These are phyloP conservation scores for Juglanconis sp. DNA, from an alignment of 2,329 filamentous ascomycete genomes.

Conservation along the genomic window DNA sequence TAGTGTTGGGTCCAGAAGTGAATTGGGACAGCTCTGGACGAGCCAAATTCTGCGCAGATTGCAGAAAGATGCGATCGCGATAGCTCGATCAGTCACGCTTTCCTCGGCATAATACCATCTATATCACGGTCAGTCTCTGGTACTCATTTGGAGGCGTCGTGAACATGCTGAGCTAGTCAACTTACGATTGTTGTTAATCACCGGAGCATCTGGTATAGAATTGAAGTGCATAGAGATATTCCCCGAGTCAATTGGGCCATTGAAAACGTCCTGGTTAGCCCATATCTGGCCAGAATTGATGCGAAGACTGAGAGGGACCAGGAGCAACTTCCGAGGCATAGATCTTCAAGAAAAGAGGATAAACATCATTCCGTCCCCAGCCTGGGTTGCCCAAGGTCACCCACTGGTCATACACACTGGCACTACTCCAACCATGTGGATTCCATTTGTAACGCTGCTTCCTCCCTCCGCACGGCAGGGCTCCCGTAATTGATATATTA, in stretches of 20 bases:
- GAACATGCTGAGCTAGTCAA: background rate
- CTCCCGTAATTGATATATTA: too few species aligned
- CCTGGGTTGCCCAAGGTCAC: constrained; percentile 29
- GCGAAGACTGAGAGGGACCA: too few species aligned
- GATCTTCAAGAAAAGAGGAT: constrained; percentile 24
- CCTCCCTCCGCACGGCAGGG: constrained; percentile 24
- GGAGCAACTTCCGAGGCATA: background rate
- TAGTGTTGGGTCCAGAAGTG: constrained; percentile 24
- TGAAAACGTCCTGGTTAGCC: constrained; percentile 4
- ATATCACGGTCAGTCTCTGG: background rate
- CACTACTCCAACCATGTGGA: constrained; percentile 29
- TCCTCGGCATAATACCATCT: constrained; percentile 23
- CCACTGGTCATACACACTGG: constrained; percentile 31
- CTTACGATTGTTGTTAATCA: constrained; percentile 24
- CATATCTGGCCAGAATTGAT: too few species aligned
- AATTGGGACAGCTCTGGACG: constrained; percentile 24
- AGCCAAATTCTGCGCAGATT: constrained; percentile 29
- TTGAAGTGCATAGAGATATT: constrained; percentile 21
- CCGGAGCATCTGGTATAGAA: constrained; percentile 23
- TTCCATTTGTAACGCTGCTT: constrained; percentile 30
- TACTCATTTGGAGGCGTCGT: background rate
- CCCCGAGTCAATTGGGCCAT: constrained; percentile 24
- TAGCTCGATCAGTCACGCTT: constrained; percentile 27
- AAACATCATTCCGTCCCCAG: constrained; percentile 29
- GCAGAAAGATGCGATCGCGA: constrained; percentile 30